Evolutionary conservation across 345 rosid species (phyloP), one percentile per base, ranked within the genome.

Genomic region (Pistacia vera): DNA sequence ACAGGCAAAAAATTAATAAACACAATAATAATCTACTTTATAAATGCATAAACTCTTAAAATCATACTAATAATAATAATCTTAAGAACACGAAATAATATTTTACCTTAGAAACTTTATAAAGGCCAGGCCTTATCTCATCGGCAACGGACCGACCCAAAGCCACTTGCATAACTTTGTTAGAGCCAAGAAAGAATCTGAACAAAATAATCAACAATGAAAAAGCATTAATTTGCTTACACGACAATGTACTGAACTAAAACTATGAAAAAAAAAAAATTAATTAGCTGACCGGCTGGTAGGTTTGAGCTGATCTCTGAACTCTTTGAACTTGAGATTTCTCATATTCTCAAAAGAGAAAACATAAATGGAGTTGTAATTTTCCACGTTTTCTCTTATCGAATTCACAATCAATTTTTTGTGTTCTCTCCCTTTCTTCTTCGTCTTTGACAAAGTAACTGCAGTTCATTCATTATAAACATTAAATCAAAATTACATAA

Each of bases 151-250:
- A 90, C 57, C 99, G 97, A 72, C 99, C 99, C 46, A 96, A 81
- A 63, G 99, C 90, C 72, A 94, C 95, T 76, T 94, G 98, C 98
- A 94, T 96, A 33, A 94, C 99, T 85, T 94, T 94, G 81, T 96
- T 96, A 28, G 98, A 94, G 17, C 98, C 99, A 11, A 96, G 94
- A 77, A 94, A 94, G 79, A 93, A 96, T 81, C 99, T 96, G 17
- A 72, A 72, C 52, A 63, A 56, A 55, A 25, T 41, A 49, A 70
- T 17, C 14, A 75, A 66, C 16, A 74, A 46, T 10, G 2, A 10
- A 25, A 3, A 16, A 33, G 16, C 38, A 54, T 38, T 13, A 65
- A 20, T 52, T 20, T 5, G 44, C 52, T 65, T 66, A 28, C 9
- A n/a, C 7, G 44, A 36, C 3, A 66, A 66, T 8, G 1, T 14